Conservation (phyloP, 257 asterid species). For the Prunella vulgaris region DNA sequence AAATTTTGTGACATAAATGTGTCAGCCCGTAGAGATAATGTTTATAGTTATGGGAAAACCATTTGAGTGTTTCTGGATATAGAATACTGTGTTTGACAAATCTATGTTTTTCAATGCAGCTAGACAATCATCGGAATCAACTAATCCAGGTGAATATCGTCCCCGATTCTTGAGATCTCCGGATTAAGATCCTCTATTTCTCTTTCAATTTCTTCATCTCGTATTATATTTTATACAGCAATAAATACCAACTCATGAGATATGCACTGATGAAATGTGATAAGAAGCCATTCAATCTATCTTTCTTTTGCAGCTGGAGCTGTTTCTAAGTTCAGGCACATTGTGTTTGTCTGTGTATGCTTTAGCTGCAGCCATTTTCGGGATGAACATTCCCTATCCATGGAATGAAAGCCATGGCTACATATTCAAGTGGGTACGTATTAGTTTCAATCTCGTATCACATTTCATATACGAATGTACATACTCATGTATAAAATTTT, state of each 20-base stretch:
- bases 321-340: conserved; percentile 75
- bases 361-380: conserved; percentile 80
- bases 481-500: neutral
- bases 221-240: neutral
- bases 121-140: conserved; percentile 93
- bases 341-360: conserved; percentile 67
- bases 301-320: conserved; percentile 65
- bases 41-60: too few species aligned
- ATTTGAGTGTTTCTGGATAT: too few species aligned
- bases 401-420: conserved; percentile 66
- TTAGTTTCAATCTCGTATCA: neutral
- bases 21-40: too few species aligned
- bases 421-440: conserved; percentile 79
- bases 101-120: conserved; percentile 40
- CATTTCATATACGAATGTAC: neutral
- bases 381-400: conserved; percentile 80
- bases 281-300: too few species aligned
- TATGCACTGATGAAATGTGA: too few species aligned
- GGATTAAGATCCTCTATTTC: neutral
- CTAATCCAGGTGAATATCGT: conserved; percentile 65
- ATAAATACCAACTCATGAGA: neutral
- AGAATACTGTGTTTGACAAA: conserved; percentile 1
- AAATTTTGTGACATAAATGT: too few species aligned
- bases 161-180: neutral
- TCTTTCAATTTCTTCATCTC: neutral